Conservation (phyloP, 2,329 filamentous ascomycete species). For the Chalaropsis thielavioides region DNA sequence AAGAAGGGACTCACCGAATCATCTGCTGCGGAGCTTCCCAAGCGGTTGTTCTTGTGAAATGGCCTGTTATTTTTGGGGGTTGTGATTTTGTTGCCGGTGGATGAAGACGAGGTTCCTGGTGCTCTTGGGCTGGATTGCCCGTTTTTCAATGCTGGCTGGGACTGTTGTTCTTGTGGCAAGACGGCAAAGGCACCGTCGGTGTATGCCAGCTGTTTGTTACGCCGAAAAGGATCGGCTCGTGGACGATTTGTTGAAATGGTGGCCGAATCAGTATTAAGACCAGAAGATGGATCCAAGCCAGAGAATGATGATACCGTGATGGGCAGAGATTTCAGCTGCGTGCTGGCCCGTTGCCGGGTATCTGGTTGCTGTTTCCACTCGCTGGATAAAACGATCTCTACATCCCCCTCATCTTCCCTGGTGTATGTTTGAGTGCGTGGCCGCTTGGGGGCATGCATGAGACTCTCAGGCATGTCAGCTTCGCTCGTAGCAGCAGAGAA, state of each 20-base stretch:
- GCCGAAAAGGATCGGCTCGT: background rate
- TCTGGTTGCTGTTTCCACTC: background rate
- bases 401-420: background rate
- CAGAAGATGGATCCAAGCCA: background rate
- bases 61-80: background rate
- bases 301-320: background rate
- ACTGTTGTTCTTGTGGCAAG: background rate
- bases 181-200: too few relatives aligned
- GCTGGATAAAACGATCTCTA: background rate
- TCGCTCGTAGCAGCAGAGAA: background rate
- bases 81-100: background rate
- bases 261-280: background rate
- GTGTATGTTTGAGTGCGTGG: background rate
- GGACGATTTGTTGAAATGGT: background rate
- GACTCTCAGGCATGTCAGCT: background rate
- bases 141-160: background rate
- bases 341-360: background rate
- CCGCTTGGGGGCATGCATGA: slow-evolving; percentile 3
- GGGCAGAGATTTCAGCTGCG: background rate
- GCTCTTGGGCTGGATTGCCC: background rate
- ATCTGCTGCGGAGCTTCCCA: background rate
- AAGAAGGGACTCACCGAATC: slow-evolving; percentile 1
- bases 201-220: too few relatives aligned
- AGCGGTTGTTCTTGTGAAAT: background rate
- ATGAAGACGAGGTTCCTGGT: background rate